A percentile compares a stretch with the other conserved stretches of the same genome.
Evolutionary conservation across 2,329 filamentous ascomycete genomes (phyloP).

Genomic region (Fusarium subglutinans): DNA sequence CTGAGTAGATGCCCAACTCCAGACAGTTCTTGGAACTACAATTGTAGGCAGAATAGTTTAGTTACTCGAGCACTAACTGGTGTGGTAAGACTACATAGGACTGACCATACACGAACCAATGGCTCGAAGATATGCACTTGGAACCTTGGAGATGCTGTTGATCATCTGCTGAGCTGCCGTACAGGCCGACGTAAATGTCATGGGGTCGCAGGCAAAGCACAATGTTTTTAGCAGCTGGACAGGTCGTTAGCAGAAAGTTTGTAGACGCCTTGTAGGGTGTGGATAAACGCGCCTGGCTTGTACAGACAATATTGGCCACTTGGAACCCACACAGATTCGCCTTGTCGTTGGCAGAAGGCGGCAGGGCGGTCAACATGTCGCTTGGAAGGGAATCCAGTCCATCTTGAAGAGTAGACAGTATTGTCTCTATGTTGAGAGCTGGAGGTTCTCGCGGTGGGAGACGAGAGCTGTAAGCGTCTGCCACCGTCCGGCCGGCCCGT

Average conservation of each 20-base stretch:
- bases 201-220: background rate
- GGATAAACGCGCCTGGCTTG: background rate
- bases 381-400: background rate
- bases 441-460: background rate
- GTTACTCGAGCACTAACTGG: background rate
- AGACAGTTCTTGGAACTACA: background rate
- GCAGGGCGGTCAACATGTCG: background rate
- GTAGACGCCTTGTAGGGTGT: rapidly evolving
- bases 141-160: background rate
- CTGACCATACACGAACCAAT: background rate
- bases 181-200: background rate
- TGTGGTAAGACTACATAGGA: background rate
- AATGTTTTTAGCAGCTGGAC: background rate
- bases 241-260: background rate
- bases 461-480: background rate
- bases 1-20: background rate
- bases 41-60: background rate
- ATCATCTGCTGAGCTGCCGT: background rate
- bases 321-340: background rate
- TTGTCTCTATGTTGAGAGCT: background rate
- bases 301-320: background rate
- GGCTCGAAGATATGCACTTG: background rate
- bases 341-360: background rate
- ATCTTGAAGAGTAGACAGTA: background rate
- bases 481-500: background rate